Conservation (phyloP, 129 eudicot species). For the Chrysanthemum seticuspe region DNA sequence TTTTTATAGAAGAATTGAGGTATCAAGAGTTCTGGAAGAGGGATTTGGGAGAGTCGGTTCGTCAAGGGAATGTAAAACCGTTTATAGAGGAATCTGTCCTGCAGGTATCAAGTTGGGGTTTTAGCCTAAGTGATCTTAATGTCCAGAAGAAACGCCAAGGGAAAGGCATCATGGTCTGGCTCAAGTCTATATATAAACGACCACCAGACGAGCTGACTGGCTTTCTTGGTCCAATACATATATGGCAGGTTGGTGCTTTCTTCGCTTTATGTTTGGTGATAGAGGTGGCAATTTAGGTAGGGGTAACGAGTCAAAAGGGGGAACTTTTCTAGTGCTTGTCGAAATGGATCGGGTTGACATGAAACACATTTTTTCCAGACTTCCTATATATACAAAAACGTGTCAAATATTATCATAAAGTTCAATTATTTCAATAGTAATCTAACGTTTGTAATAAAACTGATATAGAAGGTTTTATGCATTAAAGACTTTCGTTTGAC, state of each 20-base stretch:
- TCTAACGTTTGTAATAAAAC: too few species aligned
- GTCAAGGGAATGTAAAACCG: conserved; percentile 69
- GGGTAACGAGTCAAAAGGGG: not conserved
- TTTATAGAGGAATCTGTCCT: conserved; percentile 80
- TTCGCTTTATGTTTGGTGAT: conserved; percentile 20
- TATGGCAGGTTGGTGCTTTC: conserved; percentile 86
- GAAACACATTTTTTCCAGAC: not conserved
- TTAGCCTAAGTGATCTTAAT: conserved; percentile 72
- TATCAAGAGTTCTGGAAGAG: conserved; percentile 80
- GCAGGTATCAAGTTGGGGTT: conserved; percentile 88
- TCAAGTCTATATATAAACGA: conserved; percentile 50
- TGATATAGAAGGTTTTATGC: too few species aligned
- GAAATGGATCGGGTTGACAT: conserved; percentile 1
- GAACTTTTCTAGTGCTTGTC: not conserved
- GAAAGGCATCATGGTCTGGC: conserved; percentile 62
- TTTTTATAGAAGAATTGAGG: conserved; percentile 47
- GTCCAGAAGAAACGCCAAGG: conserved; percentile 42
- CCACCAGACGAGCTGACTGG: conserved; percentile 58
- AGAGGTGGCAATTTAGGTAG: not conserved
- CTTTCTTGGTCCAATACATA: conserved; percentile 88
- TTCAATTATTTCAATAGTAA: not conserved
- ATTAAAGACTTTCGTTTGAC: too few species aligned
- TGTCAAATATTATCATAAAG: not conserved
- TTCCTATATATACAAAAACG: not conserved
- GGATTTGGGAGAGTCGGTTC: conserved; percentile 81